phyloP scores from a whole-genome alignment of 805 yeast species.

The Candida parachauliodes region DNA sequence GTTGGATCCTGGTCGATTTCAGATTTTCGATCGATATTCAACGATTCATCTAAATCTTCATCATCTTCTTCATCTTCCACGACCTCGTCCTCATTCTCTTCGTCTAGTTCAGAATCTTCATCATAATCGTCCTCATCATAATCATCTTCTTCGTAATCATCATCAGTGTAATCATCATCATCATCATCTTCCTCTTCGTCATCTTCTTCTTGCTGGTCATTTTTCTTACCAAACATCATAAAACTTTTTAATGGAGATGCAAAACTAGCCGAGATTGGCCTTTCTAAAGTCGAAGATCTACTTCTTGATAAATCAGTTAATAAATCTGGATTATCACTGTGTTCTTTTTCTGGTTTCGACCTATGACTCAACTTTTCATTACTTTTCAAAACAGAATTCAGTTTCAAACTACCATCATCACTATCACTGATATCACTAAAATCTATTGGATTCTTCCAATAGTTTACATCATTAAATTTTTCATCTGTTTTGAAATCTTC shows the following conservation, averaged over 20 bases:
- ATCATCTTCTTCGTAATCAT: conserved; percentile 18
- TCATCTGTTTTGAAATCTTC: conserved; percentile 42
- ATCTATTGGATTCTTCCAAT: conserved; percentile 84
- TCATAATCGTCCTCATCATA: conserved; percentile 25
- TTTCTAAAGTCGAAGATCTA: conserved; percentile 18
- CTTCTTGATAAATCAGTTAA: conserved; percentile 12
- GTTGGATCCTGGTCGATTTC: not conserved
- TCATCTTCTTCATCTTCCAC: conserved; percentile 14
- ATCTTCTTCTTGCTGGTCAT: conserved; percentile 24
- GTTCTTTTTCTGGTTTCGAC: conserved; percentile 3
- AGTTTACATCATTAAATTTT: conserved; percentile 80
- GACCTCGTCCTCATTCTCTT: conserved; percentile 20
- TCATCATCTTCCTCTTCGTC: conserved; percentile 22
- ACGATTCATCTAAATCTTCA: conserved; percentile 9
- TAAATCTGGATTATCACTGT: conserved; percentile 9
- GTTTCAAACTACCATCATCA: conserved; percentile 26
- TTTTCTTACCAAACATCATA: conserved; percentile 33
- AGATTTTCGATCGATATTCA: not conserved
- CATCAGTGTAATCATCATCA: conserved; percentile 11
- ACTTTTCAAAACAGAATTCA: conserved; percentile 1
- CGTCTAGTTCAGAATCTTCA: conserved; percentile 27
- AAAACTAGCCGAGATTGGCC: conserved; percentile 33
- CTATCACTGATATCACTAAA: conserved; percentile 56
- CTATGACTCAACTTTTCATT: conserved; percentile 7
- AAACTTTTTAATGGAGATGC: conserved; percentile 40